Evolutionary conservation across 306 rosid genomes (phyloP).

Genomic region (Malus domestica): DNA sequence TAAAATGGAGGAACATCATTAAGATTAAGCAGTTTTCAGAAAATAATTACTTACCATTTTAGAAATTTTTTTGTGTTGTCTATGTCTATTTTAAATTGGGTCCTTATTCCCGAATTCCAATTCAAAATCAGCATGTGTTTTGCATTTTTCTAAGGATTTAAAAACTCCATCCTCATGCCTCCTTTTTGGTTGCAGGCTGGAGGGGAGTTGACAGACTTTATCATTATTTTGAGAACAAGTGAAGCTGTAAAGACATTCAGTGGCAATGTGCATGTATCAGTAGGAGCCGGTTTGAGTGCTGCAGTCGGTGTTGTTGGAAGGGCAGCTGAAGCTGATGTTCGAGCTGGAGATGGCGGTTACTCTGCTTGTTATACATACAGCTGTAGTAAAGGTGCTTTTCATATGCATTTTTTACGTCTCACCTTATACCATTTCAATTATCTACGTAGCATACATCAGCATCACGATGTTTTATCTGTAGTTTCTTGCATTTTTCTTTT

Average conservation of each 20-base stretch:
- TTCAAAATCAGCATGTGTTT: background rate
- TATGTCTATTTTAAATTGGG: background rate
- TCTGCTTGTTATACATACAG: constrained; percentile 92
- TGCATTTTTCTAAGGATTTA: constrained; percentile 4
- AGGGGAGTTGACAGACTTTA: constrained; percentile 90
- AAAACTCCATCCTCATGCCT: background rate
- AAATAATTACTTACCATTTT: background rate
- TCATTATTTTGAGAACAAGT: constrained; percentile 73
- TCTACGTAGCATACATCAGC: background rate
- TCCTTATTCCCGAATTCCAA: background rate
- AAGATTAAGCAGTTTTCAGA: background rate
- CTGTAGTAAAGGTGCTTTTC: constrained; percentile 77
- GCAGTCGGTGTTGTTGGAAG: constrained; percentile 86
- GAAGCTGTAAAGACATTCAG: constrained; percentile 83
- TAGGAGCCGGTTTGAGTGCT: constrained; percentile 96
- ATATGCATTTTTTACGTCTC: background rate
- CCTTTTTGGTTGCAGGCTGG: constrained; percentile 51
- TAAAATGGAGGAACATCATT: background rate
- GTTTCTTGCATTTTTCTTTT: background rate
- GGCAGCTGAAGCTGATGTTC: constrained; percentile 82
- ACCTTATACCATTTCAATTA: background rate
- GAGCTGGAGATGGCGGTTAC: constrained; percentile 96
- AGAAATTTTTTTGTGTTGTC: background rate
- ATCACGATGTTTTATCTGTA: background rate
- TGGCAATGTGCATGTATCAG: constrained; percentile 64